Percentiles rank a stretch among this genome's conserved stretches.
Evolutionary conservation across 805 yeast species (phyloP).

Genomic region (Lachancea sp.): DNA sequence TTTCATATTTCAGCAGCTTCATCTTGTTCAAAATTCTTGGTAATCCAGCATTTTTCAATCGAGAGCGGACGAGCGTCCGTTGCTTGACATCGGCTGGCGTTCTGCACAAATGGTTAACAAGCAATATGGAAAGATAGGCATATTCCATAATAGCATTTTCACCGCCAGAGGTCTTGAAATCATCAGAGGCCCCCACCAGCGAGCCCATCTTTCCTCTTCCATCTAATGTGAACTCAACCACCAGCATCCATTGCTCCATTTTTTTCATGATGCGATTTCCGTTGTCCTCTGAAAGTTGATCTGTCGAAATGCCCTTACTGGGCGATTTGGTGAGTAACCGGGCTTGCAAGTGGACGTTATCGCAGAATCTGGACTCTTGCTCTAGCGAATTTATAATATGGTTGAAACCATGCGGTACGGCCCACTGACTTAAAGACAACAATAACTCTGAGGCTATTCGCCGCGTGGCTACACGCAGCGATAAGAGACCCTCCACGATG

Average conservation of each 20-base stretch:
- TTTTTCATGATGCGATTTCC: slow-evolving; percentile 34
- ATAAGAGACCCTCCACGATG: slow-evolving; percentile 63
- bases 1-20: slow-evolving; percentile 52
- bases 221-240: slow-evolving; percentile 61
- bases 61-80: slow-evolving; percentile 29
- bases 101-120: slow-evolving; percentile 28
- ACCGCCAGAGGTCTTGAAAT: slow-evolving; percentile 44
- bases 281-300: not conserved
- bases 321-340: slow-evolving; percentile 6
- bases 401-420: slow-evolving; percentile 44
- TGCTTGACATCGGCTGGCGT: slow-evolving; percentile 27
- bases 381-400: slow-evolving; percentile 35
- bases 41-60: slow-evolving; percentile 29
- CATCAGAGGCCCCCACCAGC: slow-evolving; percentile 86
- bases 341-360: slow-evolving; percentile 27
- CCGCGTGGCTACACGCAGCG: slow-evolving; percentile 70
- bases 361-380: slow-evolving; percentile 24
- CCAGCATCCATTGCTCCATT: slow-evolving; percentile 65
- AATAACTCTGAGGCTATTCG: slow-evolving; percentile 75
- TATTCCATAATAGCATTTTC: slow-evolving; percentile 37
- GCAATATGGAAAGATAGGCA: slow-evolving; percentile 28
- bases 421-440: slow-evolving; percentile 46
- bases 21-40: slow-evolving; percentile 38
- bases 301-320: not conserved
- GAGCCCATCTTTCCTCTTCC: slow-evolving; percentile 91